Evolutionary conservation across 257 asterid genomes (phyloP).

Genomic region (Capsicum baccatum): DNA sequence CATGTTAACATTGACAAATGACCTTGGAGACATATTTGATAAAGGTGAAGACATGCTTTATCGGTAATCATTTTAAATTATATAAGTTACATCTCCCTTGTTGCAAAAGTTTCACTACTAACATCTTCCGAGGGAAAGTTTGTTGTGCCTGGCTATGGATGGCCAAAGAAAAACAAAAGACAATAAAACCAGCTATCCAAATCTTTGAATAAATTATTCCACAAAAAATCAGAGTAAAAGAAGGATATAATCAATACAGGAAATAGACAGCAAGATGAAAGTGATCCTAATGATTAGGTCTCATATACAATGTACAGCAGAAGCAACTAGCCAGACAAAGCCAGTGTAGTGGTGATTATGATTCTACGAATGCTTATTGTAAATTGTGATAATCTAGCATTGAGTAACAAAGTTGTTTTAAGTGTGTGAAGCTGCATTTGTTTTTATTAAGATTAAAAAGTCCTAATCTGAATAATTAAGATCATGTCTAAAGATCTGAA

Average conservation of each 20-base stretch:
- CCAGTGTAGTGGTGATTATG: background rate
- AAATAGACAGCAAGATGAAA: background rate
- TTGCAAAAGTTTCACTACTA: background rate
- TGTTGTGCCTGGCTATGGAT: background rate
- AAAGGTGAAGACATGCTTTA: background rate
- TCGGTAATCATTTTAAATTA: background rate
- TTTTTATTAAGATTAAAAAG: no score
- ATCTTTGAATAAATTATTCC: background rate
- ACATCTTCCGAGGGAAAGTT: background rate
- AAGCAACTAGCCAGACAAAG: slow-evolving; percentile 1
- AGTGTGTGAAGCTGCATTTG: background rate
- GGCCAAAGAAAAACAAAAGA: slow-evolving; percentile 10
- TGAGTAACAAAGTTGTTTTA: slow-evolving; percentile 4
- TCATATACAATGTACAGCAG: background rate
- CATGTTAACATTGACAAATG: slow-evolving; percentile 12
- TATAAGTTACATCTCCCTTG: background rate
- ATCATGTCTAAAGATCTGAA: no score
- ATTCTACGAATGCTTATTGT: background rate
- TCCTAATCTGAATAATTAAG: no score
- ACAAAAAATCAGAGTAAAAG: background rate
- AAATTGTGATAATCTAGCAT: slow-evolving; percentile 16
- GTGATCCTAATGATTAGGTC: slow-evolving; percentile 18
- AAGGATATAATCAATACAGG: background rate
- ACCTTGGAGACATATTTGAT: background rate
- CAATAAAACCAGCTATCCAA: background rate